Base-by-base conservation (phyloP, 441 rosid species). In the Erodium trifolium region DNA sequence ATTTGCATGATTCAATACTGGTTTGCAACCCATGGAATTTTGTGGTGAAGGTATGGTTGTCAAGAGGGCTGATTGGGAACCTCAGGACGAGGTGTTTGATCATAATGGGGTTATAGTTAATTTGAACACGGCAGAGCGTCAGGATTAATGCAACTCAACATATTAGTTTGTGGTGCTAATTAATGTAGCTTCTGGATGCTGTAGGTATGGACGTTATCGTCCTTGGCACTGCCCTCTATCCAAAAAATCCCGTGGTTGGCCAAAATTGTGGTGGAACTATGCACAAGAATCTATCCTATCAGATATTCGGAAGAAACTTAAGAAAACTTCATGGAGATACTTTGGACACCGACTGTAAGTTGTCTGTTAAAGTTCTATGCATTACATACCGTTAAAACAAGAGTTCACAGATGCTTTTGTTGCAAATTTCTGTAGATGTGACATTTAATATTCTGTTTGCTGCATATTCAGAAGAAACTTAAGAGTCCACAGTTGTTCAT, bases 191-290 rank as follows among this genome's bases (percentile, higher is more conserved):
- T 19, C 67, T 68, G 68, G 59, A 68, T 77, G 71, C 73, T 78
- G 74, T 70, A 93, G 98, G 86, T 93, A 91, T 78, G 97, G 98
- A 71, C 87, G 96, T 34, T 91, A 89, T 81, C 95, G 95, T 73
- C 98, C 98, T 37, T 81, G 83, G 84, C 77, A 75, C 67, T 80
- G 76, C 78, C 81, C 84, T 74, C 70, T 82, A 75, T 80, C 79
- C 31, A 85, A 79, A 77, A 93, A 93, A 68, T 84, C 80, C 19
- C 79, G 77, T 75, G 92, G 93, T 67, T 91, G 97, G 98, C 88
- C 83, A 78, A 87, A 72, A 75, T 70, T 85, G 74, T 91, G 97
- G 97, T 93, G 97, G 98, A 87, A 68, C 49, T 93, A 93, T 79
- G 98, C 96, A 62, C 96, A 88, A 81, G 77, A 88, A 64, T 89